Percentiles rank a stretch among this genome's conserved stretches.
Conservation (phyloP, 768 basidiomycete species). For the Kwoniella sp. region DNA sequence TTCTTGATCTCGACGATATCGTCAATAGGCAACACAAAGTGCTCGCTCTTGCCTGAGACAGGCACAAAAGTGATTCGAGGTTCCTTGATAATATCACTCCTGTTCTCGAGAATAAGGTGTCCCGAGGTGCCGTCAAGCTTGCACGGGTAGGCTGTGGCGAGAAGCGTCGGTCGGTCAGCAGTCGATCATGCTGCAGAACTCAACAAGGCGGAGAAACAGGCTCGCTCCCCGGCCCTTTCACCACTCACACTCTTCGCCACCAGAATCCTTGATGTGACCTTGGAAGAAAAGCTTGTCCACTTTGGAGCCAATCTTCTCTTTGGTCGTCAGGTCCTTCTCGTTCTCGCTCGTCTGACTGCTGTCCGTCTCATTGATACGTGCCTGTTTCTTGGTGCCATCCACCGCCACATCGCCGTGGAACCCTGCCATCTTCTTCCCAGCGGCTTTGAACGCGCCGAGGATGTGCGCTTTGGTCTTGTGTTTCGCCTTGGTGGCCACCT, state of each 20-base stretch:
- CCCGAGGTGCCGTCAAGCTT: constrained; percentile 54
- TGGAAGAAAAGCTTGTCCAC: constrained; percentile 55
- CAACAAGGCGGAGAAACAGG: too few species aligned
- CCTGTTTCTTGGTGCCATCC: constrained; percentile 55
- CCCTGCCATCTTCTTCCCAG: constrained; percentile 56
- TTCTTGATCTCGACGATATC: constrained; percentile 58
- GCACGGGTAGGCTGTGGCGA: constrained; percentile 56
- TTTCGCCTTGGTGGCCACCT: constrained; percentile 47
- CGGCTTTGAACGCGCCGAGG: constrained; percentile 48
- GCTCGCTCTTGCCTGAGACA: constrained; percentile 34
- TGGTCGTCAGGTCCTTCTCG: constrained; percentile 18
- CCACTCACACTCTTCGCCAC: constrained; percentile 47
- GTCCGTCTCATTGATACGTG: constrained; percentile 29
- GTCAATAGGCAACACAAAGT: constrained; percentile 53
- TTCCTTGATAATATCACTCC: constrained; percentile 31
- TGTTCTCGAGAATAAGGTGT: constrained; percentile 52
- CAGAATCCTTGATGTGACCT: constrained; percentile 54
- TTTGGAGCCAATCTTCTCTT: constrained; percentile 51
- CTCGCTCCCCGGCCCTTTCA: too few species aligned
- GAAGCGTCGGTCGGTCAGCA: too few species aligned
- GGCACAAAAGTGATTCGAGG: constrained; percentile 51
- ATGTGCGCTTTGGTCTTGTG: constrained; percentile 54
- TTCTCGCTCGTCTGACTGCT: constrained; percentile 4
- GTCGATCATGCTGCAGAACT: too few species aligned
- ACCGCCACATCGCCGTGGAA: constrained; percentile 57